Percentiles rank a stretch among this genome's conserved stretches.
These are phyloP conservation scores for Erythrophleum fordii DNA, from an alignment of 306 rosid genomes.

Conservation along the genomic window DNA sequence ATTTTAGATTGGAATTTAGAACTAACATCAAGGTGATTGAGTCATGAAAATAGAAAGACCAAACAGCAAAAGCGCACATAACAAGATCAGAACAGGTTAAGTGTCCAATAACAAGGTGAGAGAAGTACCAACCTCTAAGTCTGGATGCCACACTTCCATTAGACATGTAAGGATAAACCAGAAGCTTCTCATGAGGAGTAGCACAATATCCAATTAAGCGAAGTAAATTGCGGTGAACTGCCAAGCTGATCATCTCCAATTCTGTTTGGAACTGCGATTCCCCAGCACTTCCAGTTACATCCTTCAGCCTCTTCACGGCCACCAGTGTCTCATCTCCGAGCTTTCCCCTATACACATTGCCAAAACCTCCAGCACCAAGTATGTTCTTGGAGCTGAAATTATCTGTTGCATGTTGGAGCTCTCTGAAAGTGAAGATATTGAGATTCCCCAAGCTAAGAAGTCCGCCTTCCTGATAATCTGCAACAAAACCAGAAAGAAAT, in stretches of 20 bases:
- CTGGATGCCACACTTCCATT: conserved; percentile 96
- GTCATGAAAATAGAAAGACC: not conserved
- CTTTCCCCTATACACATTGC: conserved; percentile 89
- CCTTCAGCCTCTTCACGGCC: conserved; percentile 95
- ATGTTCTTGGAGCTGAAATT: conserved; percentile 79
- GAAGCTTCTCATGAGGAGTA: conserved; percentile 77
- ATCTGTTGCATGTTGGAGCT: conserved; percentile 86
- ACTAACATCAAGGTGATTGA: not conserved
- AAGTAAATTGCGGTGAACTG: conserved; percentile 91
- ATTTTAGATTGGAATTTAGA: conserved; percentile 8
- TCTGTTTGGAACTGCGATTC: conserved; percentile 93
- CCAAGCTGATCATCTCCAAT: conserved; percentile 97
- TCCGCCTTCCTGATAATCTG: conserved; percentile 81
- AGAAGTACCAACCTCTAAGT: conserved; percentile 76
- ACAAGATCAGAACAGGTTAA: not conserved
- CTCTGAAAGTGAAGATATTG: conserved; percentile 73
- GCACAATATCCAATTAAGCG: conserved; percentile 89
- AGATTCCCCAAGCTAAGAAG: conserved; percentile 85
- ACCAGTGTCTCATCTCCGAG: conserved; percentile 82
- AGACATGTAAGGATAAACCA: conserved; percentile 94
- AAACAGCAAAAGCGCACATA: not conserved
- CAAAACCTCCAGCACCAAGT: conserved; percentile 98
- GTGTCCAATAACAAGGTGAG: not conserved
- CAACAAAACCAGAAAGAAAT: conserved; percentile 36
- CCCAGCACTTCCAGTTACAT: conserved; percentile 84